phyloP scores from a whole-genome alignment of 2,329 filamentous ascomycete genomes.

The Verruconis gallopava region DNA sequence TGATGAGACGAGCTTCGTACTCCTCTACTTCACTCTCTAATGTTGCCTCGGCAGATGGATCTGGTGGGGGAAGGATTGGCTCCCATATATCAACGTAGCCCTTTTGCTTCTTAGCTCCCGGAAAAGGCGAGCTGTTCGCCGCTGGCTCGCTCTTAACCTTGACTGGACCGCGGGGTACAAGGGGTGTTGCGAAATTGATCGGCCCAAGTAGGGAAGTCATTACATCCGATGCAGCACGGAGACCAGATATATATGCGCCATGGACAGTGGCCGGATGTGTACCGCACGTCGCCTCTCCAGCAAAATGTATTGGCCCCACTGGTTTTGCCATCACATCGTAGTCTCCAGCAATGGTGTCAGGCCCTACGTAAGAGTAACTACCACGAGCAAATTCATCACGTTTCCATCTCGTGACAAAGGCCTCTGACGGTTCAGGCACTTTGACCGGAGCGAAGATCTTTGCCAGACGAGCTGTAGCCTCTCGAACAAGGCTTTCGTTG shows the following conservation, averaged over 20 bases:
- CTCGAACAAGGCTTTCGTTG: constrained; percentile 62
- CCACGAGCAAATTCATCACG: constrained; percentile 83
- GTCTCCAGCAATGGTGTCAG: constrained; percentile 69
- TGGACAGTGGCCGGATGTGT: constrained; percentile 96
- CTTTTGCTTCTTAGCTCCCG: constrained; percentile 12
- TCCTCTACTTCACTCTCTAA: constrained; percentile 26
- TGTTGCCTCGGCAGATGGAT: constrained; percentile 1
- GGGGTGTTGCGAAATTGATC: constrained; percentile 60
- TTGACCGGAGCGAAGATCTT: constrained; percentile 51
- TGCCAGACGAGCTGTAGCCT: constrained; percentile 67
- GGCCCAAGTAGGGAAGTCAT: constrained; percentile 69
- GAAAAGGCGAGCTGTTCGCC: neutral
- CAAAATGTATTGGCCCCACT: constrained; percentile 83
- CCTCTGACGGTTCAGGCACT: constrained; percentile 70
- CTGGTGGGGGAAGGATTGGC: constrained; percentile 4
- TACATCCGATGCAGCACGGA: constrained; percentile 79
- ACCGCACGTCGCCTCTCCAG: constrained; percentile 89
- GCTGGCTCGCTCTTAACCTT: constrained; percentile 4
- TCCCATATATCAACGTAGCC: constrained; percentile 11
- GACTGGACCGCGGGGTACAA: constrained; percentile 46
- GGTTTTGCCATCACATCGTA: constrained; percentile 83
- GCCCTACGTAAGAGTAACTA: constrained; percentile 88
- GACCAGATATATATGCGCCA: constrained; percentile 84
- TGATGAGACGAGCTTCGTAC: constrained; percentile 45
- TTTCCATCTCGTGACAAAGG: constrained; percentile 85